These are phyloP conservation scores for Tilletia caries DNA, from an alignment of 1,284 basidiomycete species.

Conservation along the genomic window DNA sequence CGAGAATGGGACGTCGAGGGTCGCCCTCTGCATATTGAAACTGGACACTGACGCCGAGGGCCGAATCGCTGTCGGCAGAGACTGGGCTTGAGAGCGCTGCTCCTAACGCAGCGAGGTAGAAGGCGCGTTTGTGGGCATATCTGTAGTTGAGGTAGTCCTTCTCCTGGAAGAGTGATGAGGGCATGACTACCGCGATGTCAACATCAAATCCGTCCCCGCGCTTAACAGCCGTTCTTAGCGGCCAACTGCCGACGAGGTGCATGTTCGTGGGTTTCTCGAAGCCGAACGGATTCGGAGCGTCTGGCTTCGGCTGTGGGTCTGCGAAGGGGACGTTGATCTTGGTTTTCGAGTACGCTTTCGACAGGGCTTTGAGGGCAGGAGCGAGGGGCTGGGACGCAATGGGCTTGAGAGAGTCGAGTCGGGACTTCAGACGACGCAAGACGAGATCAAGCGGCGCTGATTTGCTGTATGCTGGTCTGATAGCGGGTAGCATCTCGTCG, in stretches of 20 bases:
- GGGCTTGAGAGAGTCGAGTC: slow-evolving; percentile 28
- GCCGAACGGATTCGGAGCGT: slow-evolving; percentile 64
- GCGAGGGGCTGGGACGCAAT: slow-evolving; percentile 29
- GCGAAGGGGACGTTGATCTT: slow-evolving; percentile 57
- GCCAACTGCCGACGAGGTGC: slow-evolving; percentile 53
- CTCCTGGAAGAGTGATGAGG: slow-evolving; percentile 76
- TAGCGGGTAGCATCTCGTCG: slow-evolving; percentile 49
- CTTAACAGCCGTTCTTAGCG: slow-evolving; percentile 40
- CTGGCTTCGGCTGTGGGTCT: slow-evolving; percentile 39
- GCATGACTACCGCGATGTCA: slow-evolving; percentile 48
- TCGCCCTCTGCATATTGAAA: slow-evolving; percentile 67
- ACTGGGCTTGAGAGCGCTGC: slow-evolving; percentile 58
- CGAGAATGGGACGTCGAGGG: slow-evolving; percentile 67
- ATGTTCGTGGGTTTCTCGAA: slow-evolving; percentile 84
- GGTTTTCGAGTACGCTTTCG: slow-evolving; percentile 29
- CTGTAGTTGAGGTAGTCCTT: slow-evolving; percentile 89
- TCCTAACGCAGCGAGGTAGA: slow-evolving; percentile 80
- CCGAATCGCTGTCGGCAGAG: slow-evolving; percentile 17
- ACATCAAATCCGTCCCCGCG: slow-evolving; percentile 44
- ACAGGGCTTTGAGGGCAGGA: slow-evolving; percentile 54
- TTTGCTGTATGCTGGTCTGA: slow-evolving; percentile 34
- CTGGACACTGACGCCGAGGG: slow-evolving; percentile 61
- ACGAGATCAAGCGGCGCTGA: slow-evolving; percentile 41
- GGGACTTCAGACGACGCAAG: slow-evolving; percentile 39
- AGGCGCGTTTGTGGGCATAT: slow-evolving; percentile 88